Percentiles rank a stretch among this genome's conserved stretches.
These are phyloP conservation scores for Jaapia argillacea DNA, from an alignment of 768 basidiomycete species.

Conservation along the genomic window DNA sequence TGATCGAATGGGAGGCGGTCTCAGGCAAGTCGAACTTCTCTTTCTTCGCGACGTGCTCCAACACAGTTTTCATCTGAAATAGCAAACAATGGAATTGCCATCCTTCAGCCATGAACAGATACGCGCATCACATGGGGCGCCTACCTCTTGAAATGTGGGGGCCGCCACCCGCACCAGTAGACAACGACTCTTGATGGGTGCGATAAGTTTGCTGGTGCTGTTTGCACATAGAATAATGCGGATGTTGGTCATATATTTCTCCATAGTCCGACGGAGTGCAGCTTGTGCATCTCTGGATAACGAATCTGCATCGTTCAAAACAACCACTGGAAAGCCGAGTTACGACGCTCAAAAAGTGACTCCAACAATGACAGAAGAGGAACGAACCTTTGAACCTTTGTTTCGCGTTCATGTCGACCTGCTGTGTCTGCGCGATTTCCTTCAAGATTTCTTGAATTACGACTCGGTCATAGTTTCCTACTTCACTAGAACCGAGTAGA, in stretches of 20 bases:
- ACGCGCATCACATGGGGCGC: too few relatives aligned
- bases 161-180: constrained; percentile 90
- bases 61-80: constrained; percentile 76
- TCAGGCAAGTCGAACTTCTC: constrained; percentile 77
- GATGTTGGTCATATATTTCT: constrained; percentile 98
- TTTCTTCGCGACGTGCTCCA: constrained; percentile 69
- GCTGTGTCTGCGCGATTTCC: constrained; percentile 98
- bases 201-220: constrained; percentile 90
- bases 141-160: constrained; percentile 71
- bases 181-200: constrained; percentile 94
- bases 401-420: constrained; percentile 91
- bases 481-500: constrained; percentile 61
- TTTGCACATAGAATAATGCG: constrained; percentile 95
- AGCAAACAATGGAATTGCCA: too few relatives aligned
- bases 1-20: constrained; percentile 66
- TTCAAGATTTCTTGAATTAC: constrained; percentile 97
- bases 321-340: constrained; percentile 77
- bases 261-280: constrained; percentile 94
- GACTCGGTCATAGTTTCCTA: constrained; percentile 88
- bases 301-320: constrained; percentile 96
- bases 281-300: constrained; percentile 95
- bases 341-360: not conserved
- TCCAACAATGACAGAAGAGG: not conserved
- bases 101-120: too few relatives aligned
- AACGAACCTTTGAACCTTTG: constrained; percentile 89